These are phyloP conservation scores for Oryza punctata DNA, from an alignment of 176 grass and related monocot genomes.

Conservation along the genomic window DNA sequence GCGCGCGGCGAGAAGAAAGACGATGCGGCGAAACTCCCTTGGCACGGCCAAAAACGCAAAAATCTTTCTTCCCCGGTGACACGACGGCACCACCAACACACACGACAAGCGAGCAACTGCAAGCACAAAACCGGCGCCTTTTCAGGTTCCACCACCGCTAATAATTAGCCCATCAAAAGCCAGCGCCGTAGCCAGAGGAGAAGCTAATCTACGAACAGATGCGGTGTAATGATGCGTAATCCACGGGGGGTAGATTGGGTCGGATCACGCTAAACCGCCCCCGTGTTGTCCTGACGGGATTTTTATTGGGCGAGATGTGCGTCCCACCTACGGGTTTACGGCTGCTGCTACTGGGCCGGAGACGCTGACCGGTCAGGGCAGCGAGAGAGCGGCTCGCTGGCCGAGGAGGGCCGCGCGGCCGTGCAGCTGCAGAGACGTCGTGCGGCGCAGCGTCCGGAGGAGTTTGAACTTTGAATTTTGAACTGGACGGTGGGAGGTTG, in stretches of 20 bases:
- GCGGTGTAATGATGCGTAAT: neutral
- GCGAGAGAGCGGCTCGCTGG: neutral
- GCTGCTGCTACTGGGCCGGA: neutral
- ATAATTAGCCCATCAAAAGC: slow-evolving; percentile 43
- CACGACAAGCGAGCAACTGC: neutral
- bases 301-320: slow-evolving; percentile 7
- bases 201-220: slow-evolving; percentile 28
- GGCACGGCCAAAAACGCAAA: neutral
- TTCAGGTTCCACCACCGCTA: slow-evolving; percentile 21
- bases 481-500: slow-evolving; percentile 4
- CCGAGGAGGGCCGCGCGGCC: slow-evolving; percentile 4
- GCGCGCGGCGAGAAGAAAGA: neutral
- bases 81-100: neutral
- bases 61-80: neutral
- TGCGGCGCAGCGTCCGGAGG: neutral
- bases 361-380: neutral
- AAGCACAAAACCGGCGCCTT: slow-evolving; percentile 24
- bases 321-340: neutral
- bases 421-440: slow-evolving; percentile 30
- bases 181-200: neutral
- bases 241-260: neutral
- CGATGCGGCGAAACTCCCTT: neutral
- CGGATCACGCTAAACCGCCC: neutral
- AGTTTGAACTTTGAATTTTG: slow-evolving; percentile 55
- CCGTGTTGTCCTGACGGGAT: slow-evolving; percentile 26